phyloP scores from a whole-genome alignment of 2,329 filamentous ascomycete genomes.

The Apiospora koreana region DNA sequence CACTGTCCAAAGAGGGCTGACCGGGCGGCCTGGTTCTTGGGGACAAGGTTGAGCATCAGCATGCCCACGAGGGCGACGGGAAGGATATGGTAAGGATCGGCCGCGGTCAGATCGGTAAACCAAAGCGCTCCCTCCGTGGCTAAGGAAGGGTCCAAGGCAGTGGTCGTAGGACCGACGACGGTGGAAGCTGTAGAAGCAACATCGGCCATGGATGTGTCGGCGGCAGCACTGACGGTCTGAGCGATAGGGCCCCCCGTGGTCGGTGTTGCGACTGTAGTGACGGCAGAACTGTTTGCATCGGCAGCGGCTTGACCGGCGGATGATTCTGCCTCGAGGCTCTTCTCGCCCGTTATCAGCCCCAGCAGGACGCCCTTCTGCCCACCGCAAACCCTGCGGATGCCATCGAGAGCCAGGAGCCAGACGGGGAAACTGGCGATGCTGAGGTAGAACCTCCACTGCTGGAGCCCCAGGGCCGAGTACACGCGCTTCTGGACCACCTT shows the following conservation, averaged over 20 bases:
- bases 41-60: constrained; percentile 36
- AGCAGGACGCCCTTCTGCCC: constrained; percentile 39
- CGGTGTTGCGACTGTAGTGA: constrained; percentile 7
- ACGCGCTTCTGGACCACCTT: constrained; percentile 23
- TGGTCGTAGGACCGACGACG: constrained; percentile 11
- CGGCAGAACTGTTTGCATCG: not conserved
- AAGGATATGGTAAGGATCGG: constrained; percentile 53
- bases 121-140: constrained; percentile 53
- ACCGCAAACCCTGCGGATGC: constrained; percentile 48
- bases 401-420: constrained; percentile 53
- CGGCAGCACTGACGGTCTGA: constrained; percentile 20
- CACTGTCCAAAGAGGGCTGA: not conserved
- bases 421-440: constrained; percentile 44
- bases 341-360: constrained; percentile 25
- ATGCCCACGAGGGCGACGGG: constrained; percentile 42
- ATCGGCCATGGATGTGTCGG: constrained; percentile 6
- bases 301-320: not conserved
- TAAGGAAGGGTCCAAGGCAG: constrained; percentile 40
- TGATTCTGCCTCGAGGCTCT: constrained; percentile 13
- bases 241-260: constrained; percentile 16
- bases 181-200: not conserved
- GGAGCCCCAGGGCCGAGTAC: constrained; percentile 40
- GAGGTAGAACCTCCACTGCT: constrained; percentile 47
- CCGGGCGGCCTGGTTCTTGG: constrained; percentile 24
- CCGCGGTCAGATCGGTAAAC: constrained; percentile 54